Percentiles rank a stretch among this genome's conserved stretches.
Evolutionary conservation across 305 asterid genomes (phyloP).

Genomic region (Plantago lanceolata): DNA sequence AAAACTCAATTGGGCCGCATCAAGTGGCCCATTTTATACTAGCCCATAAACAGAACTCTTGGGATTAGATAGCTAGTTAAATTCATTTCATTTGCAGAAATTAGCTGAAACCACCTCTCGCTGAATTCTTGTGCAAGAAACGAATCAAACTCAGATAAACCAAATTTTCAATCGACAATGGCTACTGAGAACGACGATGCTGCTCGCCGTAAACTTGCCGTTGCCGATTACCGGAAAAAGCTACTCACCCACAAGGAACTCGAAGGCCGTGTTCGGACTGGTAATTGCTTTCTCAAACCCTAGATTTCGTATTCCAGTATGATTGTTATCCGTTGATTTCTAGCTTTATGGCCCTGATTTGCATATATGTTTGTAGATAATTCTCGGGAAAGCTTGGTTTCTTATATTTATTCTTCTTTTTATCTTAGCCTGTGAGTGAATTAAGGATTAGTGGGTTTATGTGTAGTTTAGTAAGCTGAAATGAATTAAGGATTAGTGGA

Average conservation of each 20-base stretch:
- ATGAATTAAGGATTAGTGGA: too few relatives aligned
- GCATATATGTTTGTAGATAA: background rate
- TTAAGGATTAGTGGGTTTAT: too few relatives aligned
- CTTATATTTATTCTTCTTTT: background rate
- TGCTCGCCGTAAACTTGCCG: conserved; percentile 36
- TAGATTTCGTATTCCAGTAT: conserved; percentile 18
- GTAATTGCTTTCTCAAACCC: conserved; percentile 39
- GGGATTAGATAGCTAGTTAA: too few relatives aligned
- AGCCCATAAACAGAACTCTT: too few relatives aligned
- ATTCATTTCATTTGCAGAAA: background rate
- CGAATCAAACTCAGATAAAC: background rate
- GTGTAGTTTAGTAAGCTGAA: too few relatives aligned
- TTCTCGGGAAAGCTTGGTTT: background rate
- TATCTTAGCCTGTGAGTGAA: too few relatives aligned
- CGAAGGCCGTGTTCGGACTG: conserved; percentile 67
- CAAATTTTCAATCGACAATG: conserved; percentile 20
- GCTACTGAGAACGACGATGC: conserved; percentile 40
- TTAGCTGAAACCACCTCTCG: background rate
- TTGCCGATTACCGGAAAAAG: conserved; percentile 44
- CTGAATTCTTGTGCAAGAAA: background rate
- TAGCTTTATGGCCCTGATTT: background rate
- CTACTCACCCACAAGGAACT: conserved; percentile 52
- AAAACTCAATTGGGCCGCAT: too few relatives aligned
- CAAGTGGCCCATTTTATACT: too few relatives aligned
- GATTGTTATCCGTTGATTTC: background rate